Percentiles rank a stretch among this genome's conserved stretches.
phyloP scores from a whole-genome alignment of 2,329 filamentous ascomycete species.

The Harringtonia aguacate region DNA sequence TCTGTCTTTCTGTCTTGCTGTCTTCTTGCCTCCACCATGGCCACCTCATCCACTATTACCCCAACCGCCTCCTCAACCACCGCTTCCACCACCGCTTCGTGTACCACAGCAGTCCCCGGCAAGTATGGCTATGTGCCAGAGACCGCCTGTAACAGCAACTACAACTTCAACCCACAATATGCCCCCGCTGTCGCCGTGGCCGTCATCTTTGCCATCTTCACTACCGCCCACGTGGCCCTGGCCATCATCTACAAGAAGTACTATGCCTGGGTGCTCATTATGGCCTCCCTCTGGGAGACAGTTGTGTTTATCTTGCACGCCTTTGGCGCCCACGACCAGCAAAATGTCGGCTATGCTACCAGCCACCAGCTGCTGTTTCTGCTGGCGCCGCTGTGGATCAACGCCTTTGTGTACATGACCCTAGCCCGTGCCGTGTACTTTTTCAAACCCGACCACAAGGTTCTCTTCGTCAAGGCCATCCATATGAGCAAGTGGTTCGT shows the following conservation, averaged over 20 bases:
- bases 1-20: too few relatives aligned
- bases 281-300: conserved; percentile 27
- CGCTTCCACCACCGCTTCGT: background rate
- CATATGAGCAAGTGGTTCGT: conserved; percentile 34
- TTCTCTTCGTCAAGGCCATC: conserved; percentile 20
- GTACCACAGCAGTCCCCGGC: conserved; percentile 8
- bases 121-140: conserved; percentile 16
- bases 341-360: conserved; percentile 20
- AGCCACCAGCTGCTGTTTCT: conserved; percentile 26
- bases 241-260: conserved; percentile 13
- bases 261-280: conserved; percentile 26
- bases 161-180: conserved; percentile 17
- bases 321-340: conserved; percentile 25
- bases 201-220: conserved; percentile 16
- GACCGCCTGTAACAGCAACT: conserved; percentile 18
- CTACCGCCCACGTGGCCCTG: conserved; percentile 13
- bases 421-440: conserved; percentile 28
- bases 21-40: background rate
- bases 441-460: conserved; percentile 21
- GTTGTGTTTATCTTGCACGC: conserved; percentile 25
- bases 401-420: conserved; percentile 33
- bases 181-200: conserved; percentile 16
- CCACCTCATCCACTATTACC: background rate
- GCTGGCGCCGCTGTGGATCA: conserved; percentile 32
- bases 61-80: background rate